These are phyloP conservation scores for Citrus reticulata DNA, from an alignment of 345 rosid species.

Conservation along the genomic window DNA sequence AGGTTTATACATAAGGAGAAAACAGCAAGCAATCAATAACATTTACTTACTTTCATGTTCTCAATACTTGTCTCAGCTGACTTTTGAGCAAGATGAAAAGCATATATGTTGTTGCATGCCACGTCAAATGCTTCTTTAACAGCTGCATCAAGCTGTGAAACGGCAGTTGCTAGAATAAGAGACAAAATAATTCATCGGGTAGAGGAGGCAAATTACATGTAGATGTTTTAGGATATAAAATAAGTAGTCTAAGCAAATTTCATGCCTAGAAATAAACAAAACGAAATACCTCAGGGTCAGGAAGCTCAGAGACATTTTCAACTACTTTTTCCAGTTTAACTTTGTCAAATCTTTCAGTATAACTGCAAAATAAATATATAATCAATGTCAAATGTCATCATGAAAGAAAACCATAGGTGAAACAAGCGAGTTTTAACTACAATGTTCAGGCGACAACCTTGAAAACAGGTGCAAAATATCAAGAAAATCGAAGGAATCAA, in stretches of 20 bases:
- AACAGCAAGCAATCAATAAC: not conserved
- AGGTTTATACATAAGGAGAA: not conserved
- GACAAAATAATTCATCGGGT: not conserved
- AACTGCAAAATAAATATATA: slow-evolving; percentile 36
- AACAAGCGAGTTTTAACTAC: not conserved
- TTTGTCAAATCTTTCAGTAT: slow-evolving; percentile 79
- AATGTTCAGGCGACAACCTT: not conserved
- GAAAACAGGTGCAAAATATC: not conserved
- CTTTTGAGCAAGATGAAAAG: slow-evolving; percentile 88
- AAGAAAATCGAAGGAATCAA: not conserved
- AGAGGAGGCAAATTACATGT: not conserved
- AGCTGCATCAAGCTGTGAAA: slow-evolving; percentile 55
- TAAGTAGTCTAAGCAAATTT: not conserved
- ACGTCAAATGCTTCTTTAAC: slow-evolving; percentile 81
- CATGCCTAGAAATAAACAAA: not conserved
- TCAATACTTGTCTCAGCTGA: slow-evolving; percentile 58
- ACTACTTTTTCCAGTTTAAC: slow-evolving; percentile 55
- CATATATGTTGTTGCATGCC: slow-evolving; percentile 78
- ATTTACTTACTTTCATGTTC: slow-evolving; percentile 70
- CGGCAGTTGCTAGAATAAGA: not conserved
- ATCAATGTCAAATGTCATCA: not conserved
- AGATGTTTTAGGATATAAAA: not conserved
- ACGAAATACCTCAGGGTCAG: slow-evolving; percentile 55
- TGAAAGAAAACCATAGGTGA: not conserved
- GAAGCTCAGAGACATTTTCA: slow-evolving; percentile 62